Evolutionary conservation across 73 alveolate species (phyloP).

Genomic region (Symbiodinium pilosum): DNA sequence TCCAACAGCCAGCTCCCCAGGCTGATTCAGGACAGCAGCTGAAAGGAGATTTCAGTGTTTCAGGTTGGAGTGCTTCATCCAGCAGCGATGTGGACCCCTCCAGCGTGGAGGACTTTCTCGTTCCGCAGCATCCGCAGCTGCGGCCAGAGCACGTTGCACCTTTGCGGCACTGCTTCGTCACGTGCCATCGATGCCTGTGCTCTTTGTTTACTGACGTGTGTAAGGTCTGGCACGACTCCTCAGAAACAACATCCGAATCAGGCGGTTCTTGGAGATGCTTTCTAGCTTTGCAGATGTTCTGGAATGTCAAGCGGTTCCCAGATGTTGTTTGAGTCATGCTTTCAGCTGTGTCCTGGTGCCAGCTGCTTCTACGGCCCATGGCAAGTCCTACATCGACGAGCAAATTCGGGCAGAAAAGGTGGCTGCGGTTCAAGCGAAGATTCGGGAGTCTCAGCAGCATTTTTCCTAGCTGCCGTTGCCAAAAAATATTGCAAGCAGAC

Average conservation of each 20-base stretch:
- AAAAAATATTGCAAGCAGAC: no score
- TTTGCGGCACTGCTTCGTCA: neutral
- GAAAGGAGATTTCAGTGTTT: neutral
- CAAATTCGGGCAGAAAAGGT: slow-evolving; percentile 29
- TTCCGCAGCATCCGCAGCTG: neutral
- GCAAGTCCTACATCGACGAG: slow-evolving; percentile 12
- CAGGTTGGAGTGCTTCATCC: slow-evolving; percentile 86
- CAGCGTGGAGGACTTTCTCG: slow-evolving; percentile 15
- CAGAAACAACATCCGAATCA: slow-evolving; percentile 14
- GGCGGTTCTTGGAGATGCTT: no score
- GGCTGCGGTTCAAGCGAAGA: slow-evolving; percentile 62
- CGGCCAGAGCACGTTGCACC: neutral
- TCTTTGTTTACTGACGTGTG: neutral
- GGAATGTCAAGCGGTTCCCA: no score
- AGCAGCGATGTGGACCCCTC: slow-evolving; percentile 33
- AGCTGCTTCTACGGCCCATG: slow-evolving; percentile 12
- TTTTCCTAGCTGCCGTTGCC: no score
- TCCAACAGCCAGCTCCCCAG: slow-evolving; percentile 35
- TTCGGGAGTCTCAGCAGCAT: neutral
- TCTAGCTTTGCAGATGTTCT: no score
- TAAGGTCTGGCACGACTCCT: slow-evolving; percentile 14
- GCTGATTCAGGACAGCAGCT: neutral
- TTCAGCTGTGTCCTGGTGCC: neutral
- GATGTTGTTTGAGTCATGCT: no score
- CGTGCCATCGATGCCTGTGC: neutral